A percentile compares a stretch with the other conserved stretches of the same genome.
Evolutionary conservation across 2,329 filamentous ascomycete genomes (phyloP).

Genomic region (Xylariaceae sp.): DNA sequence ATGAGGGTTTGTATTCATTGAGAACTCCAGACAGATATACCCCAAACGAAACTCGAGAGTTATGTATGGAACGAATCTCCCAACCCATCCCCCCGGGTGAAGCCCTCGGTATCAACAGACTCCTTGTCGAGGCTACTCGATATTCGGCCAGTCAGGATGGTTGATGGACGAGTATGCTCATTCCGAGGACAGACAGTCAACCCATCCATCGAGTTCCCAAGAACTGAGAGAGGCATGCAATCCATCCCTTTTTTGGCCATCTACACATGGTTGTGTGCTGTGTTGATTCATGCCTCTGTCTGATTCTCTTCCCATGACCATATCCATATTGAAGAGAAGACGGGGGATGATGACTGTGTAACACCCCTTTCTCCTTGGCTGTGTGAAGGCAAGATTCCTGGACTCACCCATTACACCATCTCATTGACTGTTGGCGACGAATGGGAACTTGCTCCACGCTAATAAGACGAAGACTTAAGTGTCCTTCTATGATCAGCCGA

Average conservation of each 20-base stretch:
- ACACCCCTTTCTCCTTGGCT: neutral
- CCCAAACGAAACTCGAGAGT: constrained; percentile 2
- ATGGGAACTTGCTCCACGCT: no score
- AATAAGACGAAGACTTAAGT: no score
- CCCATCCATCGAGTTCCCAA: neutral
- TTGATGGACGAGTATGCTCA: neutral
- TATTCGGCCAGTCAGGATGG: neutral
- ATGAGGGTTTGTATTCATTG: constrained; percentile 3
- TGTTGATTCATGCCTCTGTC: neutral
- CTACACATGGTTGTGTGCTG: neutral
- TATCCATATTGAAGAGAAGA: neutral
- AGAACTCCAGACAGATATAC: neutral
- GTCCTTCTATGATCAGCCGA: no score
- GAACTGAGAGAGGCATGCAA: neutral
- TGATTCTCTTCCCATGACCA: neutral
- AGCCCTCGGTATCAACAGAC: neutral
- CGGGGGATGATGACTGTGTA: neutral
- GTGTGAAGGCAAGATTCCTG: no score
- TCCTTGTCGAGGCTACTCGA: neutral
- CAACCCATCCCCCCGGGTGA: neutral
- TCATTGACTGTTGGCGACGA: no score
- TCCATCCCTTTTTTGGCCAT: neutral
- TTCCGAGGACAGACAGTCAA: neutral
- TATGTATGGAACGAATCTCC: constrained; percentile 4
- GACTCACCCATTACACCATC: no score